Evolutionary conservation across 2,329 filamentous ascomycete genomes (phyloP), one percentile per base, ranked within the genome.

Genomic region (Neofusicoccum laricinum): DNA sequence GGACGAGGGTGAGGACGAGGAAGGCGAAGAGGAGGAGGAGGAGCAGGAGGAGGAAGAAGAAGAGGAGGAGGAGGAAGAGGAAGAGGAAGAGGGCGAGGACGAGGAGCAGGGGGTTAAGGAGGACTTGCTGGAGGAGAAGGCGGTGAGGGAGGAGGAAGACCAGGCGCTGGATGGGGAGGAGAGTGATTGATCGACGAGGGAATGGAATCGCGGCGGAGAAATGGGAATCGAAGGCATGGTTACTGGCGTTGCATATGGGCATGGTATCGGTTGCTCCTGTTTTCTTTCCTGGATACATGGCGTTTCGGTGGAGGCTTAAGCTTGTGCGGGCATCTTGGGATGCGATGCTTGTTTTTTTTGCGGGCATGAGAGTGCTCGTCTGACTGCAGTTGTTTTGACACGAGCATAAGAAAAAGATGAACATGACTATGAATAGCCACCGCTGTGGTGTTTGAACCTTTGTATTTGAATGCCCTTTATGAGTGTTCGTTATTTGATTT

Each of bases 101-200:
- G 84, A 84, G 49, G 83, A 85, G 45, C 84, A 85, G 58, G 81
- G 81, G 4, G 78, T 80, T 10, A 84, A 84, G 34, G 83, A 84
- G 51, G 81, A 80, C 38, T 72, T 80, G 61, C 70, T 77, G 4
- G 79, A 79, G 67, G 81, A 81, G 3, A 79, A 81, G 19, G 80
- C 80, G 45, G 74, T 70, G 2, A 77, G 79, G 8, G 75, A 76
- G 3, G 77, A 78, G 1, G 79, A 80, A 15, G 79, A 79, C 59
- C 79, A 80, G 1, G 84, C 80, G 65, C 74, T 80, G 30, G 87
- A 88, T 64, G 88, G 90, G 68, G 88, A 79, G 34, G 77, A 78
- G 53, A 77, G 75, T 59, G 76, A 77, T 68, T 78, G 68, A 73
- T 38, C 25, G 17, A 25, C 11, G 17, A 11, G 12, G n/a, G 11